phyloP scores from a whole-genome alignment of 306 rosid species.

The Benincasa hispida region DNA sequence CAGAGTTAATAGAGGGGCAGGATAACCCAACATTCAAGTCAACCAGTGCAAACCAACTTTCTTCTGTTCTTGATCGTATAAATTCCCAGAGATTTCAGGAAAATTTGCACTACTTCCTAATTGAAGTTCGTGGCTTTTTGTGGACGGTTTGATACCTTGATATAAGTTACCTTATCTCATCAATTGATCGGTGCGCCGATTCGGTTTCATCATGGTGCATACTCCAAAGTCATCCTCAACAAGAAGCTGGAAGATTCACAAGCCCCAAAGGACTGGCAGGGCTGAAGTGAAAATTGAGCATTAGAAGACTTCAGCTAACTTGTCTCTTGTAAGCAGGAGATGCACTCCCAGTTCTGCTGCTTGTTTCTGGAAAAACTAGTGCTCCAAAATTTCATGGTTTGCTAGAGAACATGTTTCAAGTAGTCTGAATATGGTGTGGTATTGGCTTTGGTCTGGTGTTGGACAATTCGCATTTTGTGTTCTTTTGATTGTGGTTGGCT shows the following conservation, averaged over 20 bases:
- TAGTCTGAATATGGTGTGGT: neutral
- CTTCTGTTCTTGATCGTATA: slow-evolving; percentile 63
- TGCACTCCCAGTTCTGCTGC: neutral
- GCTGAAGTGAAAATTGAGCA: neutral
- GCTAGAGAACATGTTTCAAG: neutral
- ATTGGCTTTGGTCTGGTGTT: neutral
- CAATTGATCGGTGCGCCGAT: neutral
- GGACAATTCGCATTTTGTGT: neutral
- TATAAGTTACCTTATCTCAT: slow-evolving; percentile 13
- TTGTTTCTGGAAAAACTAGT: neutral
- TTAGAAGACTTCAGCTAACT: neutral
- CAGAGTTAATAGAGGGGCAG: slow-evolving; percentile 69
- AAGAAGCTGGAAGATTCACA: neutral
- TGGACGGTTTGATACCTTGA: slow-evolving; percentile 47
- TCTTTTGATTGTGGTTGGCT: neutral
- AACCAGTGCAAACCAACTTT: slow-evolving; percentile 72
- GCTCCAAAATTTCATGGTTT: neutral
- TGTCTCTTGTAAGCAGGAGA: neutral
- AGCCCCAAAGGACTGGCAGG: neutral
- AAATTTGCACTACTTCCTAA: slow-evolving; percentile 57
- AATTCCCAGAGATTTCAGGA: slow-evolving; percentile 80
- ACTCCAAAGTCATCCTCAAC: neutral
- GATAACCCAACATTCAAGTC: slow-evolving; percentile 46
- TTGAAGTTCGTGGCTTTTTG: slow-evolving; percentile 81
- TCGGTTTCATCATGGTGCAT: neutral